These are phyloP conservation scores for Alternaria brassicae DNA, from an alignment of 2,329 filamentous ascomycete genomes.

Conservation along the genomic window DNA sequence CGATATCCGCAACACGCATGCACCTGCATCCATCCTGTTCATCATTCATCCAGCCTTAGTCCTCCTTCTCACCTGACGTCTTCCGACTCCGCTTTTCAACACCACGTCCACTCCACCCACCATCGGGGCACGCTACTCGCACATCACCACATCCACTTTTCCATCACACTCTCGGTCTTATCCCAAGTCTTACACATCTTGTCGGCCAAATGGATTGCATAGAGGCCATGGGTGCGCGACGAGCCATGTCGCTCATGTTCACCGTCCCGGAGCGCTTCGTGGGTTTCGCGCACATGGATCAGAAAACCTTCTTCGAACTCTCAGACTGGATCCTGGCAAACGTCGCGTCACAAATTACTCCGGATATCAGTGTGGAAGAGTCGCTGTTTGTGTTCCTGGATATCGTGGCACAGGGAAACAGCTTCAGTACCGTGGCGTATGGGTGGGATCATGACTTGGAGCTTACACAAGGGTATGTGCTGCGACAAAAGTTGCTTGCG, in stretches of 20 bases:
- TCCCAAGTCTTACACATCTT: not conserved
- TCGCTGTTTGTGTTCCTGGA: constrained; percentile 49
- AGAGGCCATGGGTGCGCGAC: constrained; percentile 36
- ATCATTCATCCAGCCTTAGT: constrained; percentile 4
- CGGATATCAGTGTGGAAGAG: constrained; percentile 48
- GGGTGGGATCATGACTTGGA: constrained; percentile 47
- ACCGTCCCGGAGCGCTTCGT: constrained; percentile 48
- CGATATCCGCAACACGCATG: constrained; percentile 10
- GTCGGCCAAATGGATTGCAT: constrained; percentile 21
- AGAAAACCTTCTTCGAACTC: constrained; percentile 48
- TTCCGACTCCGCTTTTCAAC: constrained; percentile 17
- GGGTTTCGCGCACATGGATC: constrained; percentile 49
- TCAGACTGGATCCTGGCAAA: constrained; percentile 49
- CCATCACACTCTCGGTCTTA: not conserved
- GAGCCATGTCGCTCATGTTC: constrained; percentile 44
- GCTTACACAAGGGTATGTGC: constrained; percentile 45
- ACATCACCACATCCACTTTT: not conserved
- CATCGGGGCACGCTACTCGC: not conserved
- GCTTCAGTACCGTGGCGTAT: constrained; percentile 43
- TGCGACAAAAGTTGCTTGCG: not conserved
- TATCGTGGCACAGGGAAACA: constrained; percentile 48
- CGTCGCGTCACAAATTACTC: constrained; percentile 37
- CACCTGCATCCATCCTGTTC: constrained; percentile 10
- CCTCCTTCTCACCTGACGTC: constrained; percentile 14
- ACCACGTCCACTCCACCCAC: constrained; percentile 2